Evolutionary conservation across 306 rosid species (phyloP).

Genomic region (Psophocarpus tetragonolobus): DNA sequence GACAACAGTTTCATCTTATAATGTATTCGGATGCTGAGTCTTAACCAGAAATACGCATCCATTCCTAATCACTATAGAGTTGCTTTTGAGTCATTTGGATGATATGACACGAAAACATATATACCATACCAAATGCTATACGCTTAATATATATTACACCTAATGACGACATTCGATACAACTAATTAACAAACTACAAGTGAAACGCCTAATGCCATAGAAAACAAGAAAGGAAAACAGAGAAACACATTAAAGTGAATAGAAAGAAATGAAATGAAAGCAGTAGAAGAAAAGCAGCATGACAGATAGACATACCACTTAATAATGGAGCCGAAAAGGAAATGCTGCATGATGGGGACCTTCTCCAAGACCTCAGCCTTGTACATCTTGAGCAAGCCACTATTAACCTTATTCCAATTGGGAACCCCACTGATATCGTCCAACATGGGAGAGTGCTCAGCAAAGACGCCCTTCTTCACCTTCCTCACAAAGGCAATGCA

Average conservation of each 20-base stretch:
- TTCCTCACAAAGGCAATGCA: slow-evolving; percentile 75
- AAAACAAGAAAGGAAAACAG: not conserved
- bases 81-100: not conserved
- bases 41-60: not conserved
- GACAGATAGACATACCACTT: slow-evolving; percentile 68
- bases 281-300: not conserved
- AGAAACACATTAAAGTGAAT: not conserved
- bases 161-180: not conserved
- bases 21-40: not conserved
- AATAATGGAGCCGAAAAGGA: slow-evolving; percentile 88
- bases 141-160: not conserved
- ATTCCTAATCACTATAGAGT: not conserved
- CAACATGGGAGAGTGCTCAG: slow-evolving; percentile 95
- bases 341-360: slow-evolving; percentile 99
- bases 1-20: not conserved
- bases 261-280: not conserved
- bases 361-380: slow-evolving; percentile 97
- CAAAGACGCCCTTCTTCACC: slow-evolving; percentile 94
- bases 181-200: not conserved
- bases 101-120: not conserved
- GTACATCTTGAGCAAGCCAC: slow-evolving; percentile 97
- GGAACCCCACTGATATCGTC: slow-evolving; percentile 99
- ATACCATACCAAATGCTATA: not conserved
- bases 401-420: slow-evolving; percentile 87
- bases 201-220: not conserved